phyloP scores from a whole-genome alignment of 176 grass and related monocot species.

The Puya raimondii region DNA sequence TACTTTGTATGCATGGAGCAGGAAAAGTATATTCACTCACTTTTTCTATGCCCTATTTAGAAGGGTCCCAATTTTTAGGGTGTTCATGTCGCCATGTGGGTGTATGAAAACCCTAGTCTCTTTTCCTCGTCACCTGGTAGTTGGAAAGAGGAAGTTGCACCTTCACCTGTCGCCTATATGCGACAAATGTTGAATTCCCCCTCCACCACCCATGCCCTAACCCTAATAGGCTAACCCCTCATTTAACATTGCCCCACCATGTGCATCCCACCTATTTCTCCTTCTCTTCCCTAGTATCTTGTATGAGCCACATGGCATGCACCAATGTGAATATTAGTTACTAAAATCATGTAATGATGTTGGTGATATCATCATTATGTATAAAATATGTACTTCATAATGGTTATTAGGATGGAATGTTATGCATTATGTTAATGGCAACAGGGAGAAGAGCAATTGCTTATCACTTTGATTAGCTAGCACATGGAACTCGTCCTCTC shows the following conservation, averaged over 20 bases:
- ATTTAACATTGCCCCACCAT: background rate
- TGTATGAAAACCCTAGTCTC: background rate
- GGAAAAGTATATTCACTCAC: too few relatives aligned
- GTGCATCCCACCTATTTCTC: background rate
- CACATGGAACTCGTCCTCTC: background rate
- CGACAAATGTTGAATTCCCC: constrained; percentile 1
- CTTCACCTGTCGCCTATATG: background rate
- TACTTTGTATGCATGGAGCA: too few relatives aligned
- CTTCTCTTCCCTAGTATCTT: background rate
- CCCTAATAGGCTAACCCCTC: too few relatives aligned
- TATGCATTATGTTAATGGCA: background rate
- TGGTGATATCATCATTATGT: background rate
- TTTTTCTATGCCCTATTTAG: too few relatives aligned
- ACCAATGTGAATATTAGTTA: background rate
- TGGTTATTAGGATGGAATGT: too few relatives aligned
- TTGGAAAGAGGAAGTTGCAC: background rate
- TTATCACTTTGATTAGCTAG: background rate
- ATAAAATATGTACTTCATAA: too few relatives aligned
- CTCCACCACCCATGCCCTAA: background rate
- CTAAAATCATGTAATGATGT: background rate
- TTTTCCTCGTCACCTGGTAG: background rate
- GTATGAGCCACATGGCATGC: background rate
- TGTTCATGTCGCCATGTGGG: background rate
- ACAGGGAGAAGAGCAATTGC: background rate
- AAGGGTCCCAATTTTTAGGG: too few relatives aligned